Percentiles rank a stretch among this genome's conserved stretches.
Conservation (phyloP, 2,329 filamentous ascomycete species). For the Botryotinia calthae region DNA sequence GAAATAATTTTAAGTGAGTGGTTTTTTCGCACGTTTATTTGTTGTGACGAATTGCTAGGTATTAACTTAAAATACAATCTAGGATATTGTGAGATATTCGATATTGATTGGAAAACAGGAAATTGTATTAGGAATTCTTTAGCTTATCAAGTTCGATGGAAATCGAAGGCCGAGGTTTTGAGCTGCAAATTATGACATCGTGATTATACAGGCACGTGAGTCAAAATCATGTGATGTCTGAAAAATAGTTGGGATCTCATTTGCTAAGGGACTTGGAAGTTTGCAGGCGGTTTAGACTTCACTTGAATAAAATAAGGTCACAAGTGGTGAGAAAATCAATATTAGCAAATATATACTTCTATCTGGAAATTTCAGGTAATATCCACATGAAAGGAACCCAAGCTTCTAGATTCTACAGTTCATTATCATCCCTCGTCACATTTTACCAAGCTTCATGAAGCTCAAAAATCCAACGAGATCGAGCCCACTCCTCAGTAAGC, state of each 20-base stretch:
- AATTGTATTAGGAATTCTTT: neutral
- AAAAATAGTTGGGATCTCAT: neutral
- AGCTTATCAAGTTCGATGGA: neutral
- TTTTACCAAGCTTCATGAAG: neutral
- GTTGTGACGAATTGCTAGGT: neutral
- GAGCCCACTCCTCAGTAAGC: neutral
- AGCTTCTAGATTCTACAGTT: neutral
- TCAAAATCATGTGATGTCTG: neutral
- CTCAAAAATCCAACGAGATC: neutral
- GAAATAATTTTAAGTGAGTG: neutral
- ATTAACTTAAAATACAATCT: neutral
- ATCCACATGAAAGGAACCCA: neutral
- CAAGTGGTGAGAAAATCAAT: neutral
- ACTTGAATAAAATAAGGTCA: neutral
- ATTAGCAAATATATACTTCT: neutral
- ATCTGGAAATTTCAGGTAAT: rapidly evolving
- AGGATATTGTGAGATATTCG: neutral
- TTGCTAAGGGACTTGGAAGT: neutral
- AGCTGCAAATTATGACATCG: neutral
- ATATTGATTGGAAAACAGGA: neutral
- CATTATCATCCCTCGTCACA: neutral
- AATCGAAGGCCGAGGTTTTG: neutral
- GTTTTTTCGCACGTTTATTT: neutral
- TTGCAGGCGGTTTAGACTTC: neutral
- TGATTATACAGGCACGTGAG: neutral